Evolutionary conservation across 2,329 filamentous ascomycete species (phyloP), one percentile per base, ranked within the genome.

Genomic region (Ophiostoma tasmaniense): DNA sequence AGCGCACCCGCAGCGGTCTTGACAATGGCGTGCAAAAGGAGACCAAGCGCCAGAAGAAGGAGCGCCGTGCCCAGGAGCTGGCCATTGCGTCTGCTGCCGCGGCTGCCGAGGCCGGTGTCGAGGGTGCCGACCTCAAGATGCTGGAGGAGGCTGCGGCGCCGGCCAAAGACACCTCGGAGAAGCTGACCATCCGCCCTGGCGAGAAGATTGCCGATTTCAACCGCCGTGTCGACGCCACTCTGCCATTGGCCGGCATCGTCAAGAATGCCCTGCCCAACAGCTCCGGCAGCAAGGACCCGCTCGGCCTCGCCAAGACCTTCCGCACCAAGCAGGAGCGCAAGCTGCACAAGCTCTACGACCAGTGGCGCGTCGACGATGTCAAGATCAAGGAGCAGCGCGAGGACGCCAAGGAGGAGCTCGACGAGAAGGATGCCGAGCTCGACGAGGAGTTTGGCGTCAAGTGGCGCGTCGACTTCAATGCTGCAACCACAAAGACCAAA

Each of bases 291-390:
- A 87, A 86, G 72, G 88, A 89, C 70, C 84, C 87, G 7, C 79
- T 85, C 42, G 87, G 90, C 0, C 75, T 89, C 10, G 68, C 37
- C 33, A 90, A 92, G 76, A 84, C 88, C 22, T 84, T 86, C 72
- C 84, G 87, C 67, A 97, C 93, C 6, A 90, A 89, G 77, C 95
- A 93, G 75, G 93, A 97, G 80, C 90, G 88, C 76, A 89, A 90
- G 73, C 89, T 97, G 82, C 88, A 89, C 74, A 91, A 91, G 75
- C 84, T 92, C 72, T 92, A 93, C 76, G 89, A 90, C 62, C 91
- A 94, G 73, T 93, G 90, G 84, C 82, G 85, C 67, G 88, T 88
- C 73, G 85, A 89, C 74, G 89, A 90, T 28, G 81, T 81, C 67
- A 87, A 86, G 75, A 81, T 87, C 59, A 81, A 87, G 72, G 88